Conservation (phyloP, 306 rosid species). For the Sesbania bispinosa region DNA sequence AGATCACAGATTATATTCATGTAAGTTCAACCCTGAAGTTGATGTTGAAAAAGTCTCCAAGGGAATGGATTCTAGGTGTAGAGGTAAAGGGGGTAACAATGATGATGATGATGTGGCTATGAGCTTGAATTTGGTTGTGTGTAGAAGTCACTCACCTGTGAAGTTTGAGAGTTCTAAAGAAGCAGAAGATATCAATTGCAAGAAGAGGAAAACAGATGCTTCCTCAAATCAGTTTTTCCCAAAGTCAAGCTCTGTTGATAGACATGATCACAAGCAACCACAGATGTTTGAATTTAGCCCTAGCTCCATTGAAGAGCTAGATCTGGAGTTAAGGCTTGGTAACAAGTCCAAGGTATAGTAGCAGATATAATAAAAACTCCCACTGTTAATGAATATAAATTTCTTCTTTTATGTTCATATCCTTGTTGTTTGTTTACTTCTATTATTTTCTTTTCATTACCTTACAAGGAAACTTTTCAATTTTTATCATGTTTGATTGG, state of each 20-base stretch:
- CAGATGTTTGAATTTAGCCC: slow-evolving; percentile 28
- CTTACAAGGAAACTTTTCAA: slow-evolving; percentile 27
- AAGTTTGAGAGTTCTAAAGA: slow-evolving; percentile 25
- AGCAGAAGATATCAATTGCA: slow-evolving; percentile 34
- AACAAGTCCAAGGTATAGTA: slow-evolving; percentile 37
- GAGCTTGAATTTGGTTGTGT: slow-evolving; percentile 35
- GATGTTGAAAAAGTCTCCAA: slow-evolving; percentile 39
- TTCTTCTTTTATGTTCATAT: slow-evolving; percentile 26
- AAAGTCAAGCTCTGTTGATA: slow-evolving; percentile 30
- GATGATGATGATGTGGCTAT: slow-evolving; percentile 22
- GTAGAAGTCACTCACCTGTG: slow-evolving; percentile 3
- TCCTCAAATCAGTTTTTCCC: slow-evolving; percentile 41
- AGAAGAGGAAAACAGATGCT: slow-evolving; percentile 58
- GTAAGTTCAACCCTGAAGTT: slow-evolving; percentile 8
- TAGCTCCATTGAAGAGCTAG: slow-evolving; percentile 37
- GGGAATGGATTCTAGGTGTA: slow-evolving; percentile 31
- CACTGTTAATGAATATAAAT: slow-evolving; percentile 22
- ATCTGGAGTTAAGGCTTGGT: slow-evolving; percentile 54
- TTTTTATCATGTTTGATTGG: slow-evolving; percentile 36
- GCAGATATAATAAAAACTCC: slow-evolving; percentile 14
- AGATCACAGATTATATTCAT: slow-evolving; percentile 28
- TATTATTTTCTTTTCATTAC: slow-evolving; percentile 22
- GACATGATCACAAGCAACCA: neutral
- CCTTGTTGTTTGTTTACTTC: slow-evolving; percentile 6
- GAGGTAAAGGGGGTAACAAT: neutral